Percentiles rank a stretch among this genome's conserved stretches.
These are phyloP conservation scores for Chaetomium strumarium DNA, from an alignment of 2,329 filamentous ascomycete species.

Conservation along the genomic window DNA sequence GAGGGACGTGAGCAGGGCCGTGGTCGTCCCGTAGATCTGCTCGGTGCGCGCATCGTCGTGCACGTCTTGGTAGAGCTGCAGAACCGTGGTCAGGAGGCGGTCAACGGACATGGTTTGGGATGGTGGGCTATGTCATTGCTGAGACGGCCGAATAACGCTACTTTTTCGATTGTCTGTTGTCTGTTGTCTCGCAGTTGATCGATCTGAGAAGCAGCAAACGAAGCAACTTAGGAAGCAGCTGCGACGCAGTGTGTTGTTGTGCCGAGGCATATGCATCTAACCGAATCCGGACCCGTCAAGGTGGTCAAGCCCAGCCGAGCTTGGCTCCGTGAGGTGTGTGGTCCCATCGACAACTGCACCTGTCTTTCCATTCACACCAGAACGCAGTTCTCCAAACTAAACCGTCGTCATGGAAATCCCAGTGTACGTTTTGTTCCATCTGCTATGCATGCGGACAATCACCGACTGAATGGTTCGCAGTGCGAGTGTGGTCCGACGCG, in stretches of 20 bases:
- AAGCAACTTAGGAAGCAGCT: too few species aligned
- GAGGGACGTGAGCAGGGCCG: slow-evolving; percentile 61
- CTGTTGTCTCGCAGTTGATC: not conserved
- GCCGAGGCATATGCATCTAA: too few species aligned
- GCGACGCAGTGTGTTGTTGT: too few species aligned
- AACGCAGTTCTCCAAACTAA: too few species aligned
- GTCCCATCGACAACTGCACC: too few species aligned
- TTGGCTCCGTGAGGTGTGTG: too few species aligned
- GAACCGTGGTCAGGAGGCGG: slow-evolving; percentile 58
- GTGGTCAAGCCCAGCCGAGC: too few species aligned
- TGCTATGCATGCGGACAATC: slow-evolving; percentile 2
- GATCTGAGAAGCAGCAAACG: too few species aligned
- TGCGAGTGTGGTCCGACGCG: slow-evolving; percentile 9
- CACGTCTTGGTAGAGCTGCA: slow-evolving; percentile 53
- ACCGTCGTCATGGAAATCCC: too few species aligned
- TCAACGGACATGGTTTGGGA: slow-evolving; percentile 54
- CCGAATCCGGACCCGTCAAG: too few species aligned
- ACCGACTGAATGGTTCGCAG: slow-evolving; percentile 1
- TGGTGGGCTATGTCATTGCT: not conserved
- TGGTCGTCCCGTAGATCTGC: slow-evolving; percentile 59
- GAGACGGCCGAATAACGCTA: not conserved
- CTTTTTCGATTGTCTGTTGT: not conserved
- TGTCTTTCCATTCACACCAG: too few species aligned
- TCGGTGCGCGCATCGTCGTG: slow-evolving; percentile 46
- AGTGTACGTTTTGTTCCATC: not conserved